These are phyloP conservation scores for Termitomyces sp. DNA, from an alignment of 768 basidiomycete species.

Conservation along the genomic window DNA sequence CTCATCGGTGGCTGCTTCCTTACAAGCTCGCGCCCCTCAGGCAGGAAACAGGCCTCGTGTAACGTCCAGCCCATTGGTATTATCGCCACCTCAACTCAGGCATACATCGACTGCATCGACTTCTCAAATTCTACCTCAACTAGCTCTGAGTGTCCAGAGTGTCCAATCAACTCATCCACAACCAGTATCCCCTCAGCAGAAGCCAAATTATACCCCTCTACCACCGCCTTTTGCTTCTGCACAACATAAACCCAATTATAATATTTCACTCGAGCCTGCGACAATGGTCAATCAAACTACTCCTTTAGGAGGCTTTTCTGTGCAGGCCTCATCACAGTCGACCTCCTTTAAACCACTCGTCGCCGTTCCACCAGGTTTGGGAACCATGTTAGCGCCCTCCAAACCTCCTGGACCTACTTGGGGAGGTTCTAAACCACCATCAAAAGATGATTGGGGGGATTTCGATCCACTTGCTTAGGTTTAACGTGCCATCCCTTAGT, in stretches of 20 bases:
- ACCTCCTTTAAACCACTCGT: slow-evolving; percentile 14
- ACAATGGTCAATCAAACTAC: slow-evolving; percentile 9
- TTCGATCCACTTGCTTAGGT: slow-evolving; percentile 71
- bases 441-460: slow-evolving; percentile 74
- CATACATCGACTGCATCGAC: slow-evolving; percentile 4
- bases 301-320: not conserved
- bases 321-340: slow-evolving; percentile 5
- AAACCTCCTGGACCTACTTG: slow-evolving; percentile 54
- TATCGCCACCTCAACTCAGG: slow-evolving; percentile 6
- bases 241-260: slow-evolving; percentile 25
- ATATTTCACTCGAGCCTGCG: slow-evolving; percentile 20
- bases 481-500: slow-evolving; percentile 3
- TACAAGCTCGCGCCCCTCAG: slow-evolving; percentile 35
- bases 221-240: not conserved
- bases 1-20: slow-evolving; percentile 15
- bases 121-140: slow-evolving; percentile 1
- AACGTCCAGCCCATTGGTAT: slow-evolving; percentile 19
- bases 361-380: slow-evolving; percentile 31
- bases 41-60: slow-evolving; percentile 33
- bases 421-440: slow-evolving; percentile 37
- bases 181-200: not conserved
- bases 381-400: slow-evolving; percentile 59
- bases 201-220: not conserved
- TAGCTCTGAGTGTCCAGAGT: slow-evolving; percentile 8
- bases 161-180: slow-evolving; percentile 9